phyloP scores from a whole-genome alignment of 1,284 basidiomycete genomes.

The Apiotrichum sp. region DNA sequence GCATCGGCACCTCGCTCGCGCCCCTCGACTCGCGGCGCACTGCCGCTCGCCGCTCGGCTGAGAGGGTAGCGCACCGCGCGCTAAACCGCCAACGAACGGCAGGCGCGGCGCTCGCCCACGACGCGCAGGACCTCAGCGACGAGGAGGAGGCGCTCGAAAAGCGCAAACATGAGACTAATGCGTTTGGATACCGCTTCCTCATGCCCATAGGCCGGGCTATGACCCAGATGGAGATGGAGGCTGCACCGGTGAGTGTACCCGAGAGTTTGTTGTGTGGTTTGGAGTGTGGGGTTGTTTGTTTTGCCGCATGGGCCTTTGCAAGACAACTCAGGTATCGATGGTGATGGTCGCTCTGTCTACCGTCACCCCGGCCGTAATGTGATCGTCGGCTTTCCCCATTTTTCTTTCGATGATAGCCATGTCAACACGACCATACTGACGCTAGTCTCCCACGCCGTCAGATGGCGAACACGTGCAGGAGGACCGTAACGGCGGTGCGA shows the following conservation, averaged over 20 bases:
- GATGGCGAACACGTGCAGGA: conserved; percentile 40
- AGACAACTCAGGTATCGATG: too few relatives aligned
- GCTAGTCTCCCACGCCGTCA: conserved; percentile 37
- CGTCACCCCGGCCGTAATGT: too few relatives aligned
- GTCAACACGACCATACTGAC: neutral
- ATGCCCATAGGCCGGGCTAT: conserved; percentile 36
- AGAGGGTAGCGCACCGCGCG: conserved; percentile 25
- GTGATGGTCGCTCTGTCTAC: too few relatives aligned
- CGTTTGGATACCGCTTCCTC: conserved; percentile 42
- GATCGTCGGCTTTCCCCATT: too few relatives aligned
- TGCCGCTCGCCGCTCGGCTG: neutral
- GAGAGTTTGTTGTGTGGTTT: too few relatives aligned
- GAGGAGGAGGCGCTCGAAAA: conserved; percentile 36
- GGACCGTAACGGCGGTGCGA: conserved; percentile 20
- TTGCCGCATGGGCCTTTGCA: too few relatives aligned
- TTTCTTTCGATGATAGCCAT: too few relatives aligned
- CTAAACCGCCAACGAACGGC: conserved; percentile 29
- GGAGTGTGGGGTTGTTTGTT: too few relatives aligned
- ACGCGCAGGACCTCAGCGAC: conserved; percentile 32
- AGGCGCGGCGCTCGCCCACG: conserved; percentile 25
- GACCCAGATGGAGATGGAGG: conserved; percentile 45
- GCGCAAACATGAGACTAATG: conserved; percentile 31
- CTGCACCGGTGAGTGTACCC: conserved; percentile 31
- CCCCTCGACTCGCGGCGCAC: neutral
- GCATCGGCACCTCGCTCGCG: neutral